These are phyloP conservation scores for Chlamydomonas incerta DNA, from an alignment of 139 green algal genomes.

Conservation along the genomic window DNA sequence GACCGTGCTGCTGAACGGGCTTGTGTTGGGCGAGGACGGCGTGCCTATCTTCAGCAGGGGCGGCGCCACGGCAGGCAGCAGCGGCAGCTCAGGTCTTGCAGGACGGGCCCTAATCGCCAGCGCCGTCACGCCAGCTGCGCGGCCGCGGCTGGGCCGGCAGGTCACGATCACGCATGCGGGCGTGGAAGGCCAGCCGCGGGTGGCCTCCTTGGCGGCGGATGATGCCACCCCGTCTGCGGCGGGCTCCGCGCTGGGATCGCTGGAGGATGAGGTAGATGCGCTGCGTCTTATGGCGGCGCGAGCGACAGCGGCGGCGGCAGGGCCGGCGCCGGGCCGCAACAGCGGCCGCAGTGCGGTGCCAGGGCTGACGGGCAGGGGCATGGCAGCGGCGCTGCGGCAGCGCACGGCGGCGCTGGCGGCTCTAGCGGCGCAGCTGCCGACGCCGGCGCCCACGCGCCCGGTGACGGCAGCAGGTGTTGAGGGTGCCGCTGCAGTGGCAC, in stretches of 20 bases:
- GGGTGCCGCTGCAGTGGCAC: no score
- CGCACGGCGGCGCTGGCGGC: neutral
- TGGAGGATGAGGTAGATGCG: neutral
- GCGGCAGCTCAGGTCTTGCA: neutral
- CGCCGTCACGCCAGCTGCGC: neutral
- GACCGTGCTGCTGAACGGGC: neutral
- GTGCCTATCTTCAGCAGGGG: neutral
- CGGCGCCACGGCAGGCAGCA: neutral
- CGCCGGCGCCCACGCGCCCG: no score
- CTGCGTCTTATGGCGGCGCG: neutral
- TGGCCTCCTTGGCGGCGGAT: no score
- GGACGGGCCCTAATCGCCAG: neutral
- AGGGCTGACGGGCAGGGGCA: neutral
- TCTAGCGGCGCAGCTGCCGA: neutral
- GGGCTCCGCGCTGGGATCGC: neutral
- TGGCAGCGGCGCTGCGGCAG: neutral
- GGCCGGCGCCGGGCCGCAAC: neutral
- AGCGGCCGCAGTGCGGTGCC: slow-evolving; percentile 4
- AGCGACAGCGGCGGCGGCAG: neutral
- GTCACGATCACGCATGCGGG: no score
- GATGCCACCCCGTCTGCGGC: neutral
- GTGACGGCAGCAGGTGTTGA: no score
- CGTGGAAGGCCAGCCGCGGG: no score
- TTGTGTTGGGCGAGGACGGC: neutral
- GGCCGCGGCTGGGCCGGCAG: no score